A percentile compares a stretch with the other conserved stretches of the same genome.
Conservation (phyloP, 2,329 filamentous ascomycete species). For the Paracoccidioides lutzii region DNA sequence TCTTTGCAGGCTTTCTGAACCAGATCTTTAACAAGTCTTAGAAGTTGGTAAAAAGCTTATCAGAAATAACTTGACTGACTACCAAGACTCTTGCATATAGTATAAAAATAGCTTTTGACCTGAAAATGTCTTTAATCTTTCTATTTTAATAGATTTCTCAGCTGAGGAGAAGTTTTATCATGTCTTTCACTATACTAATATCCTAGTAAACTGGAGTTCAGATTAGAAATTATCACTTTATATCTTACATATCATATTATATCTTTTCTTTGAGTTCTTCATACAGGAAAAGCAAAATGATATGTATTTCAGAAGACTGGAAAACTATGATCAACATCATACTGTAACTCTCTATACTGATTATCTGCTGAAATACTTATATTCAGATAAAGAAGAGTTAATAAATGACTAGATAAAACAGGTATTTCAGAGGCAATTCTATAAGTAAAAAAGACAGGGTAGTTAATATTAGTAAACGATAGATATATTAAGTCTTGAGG, state of each 20-base stretch:
- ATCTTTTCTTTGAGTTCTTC: constrained; percentile 1
- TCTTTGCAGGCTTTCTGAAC: neutral
- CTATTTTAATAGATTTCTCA: constrained; percentile 1
- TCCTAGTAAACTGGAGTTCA: neutral
- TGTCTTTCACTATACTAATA: constrained; percentile 3
- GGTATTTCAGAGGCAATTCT: neutral
- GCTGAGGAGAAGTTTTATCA: constrained; percentile 2
- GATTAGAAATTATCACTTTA: neutral
- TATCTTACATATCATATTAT: constrained; percentile 3
- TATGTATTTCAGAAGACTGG: neutral
- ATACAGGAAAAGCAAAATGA: neutral
- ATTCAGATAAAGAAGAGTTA: neutral
- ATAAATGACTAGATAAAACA: neutral
- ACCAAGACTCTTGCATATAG: neutral
- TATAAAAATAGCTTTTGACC: neutral
- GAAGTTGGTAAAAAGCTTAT: constrained; percentile 2
- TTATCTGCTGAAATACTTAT: neutral
- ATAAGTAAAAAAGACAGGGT: constrained; percentile 3
- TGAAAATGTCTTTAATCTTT: neutral
- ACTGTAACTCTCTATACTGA: neutral
- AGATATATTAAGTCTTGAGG: neutral
- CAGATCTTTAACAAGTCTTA: neutral
- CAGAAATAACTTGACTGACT: neutral
- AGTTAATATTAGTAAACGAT: neutral
- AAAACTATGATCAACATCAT: neutral